Evolutionary conservation across 345 rosid species (phyloP), one percentile per base, ranked within the genome.

Genomic region (Angophora floribunda): DNA sequence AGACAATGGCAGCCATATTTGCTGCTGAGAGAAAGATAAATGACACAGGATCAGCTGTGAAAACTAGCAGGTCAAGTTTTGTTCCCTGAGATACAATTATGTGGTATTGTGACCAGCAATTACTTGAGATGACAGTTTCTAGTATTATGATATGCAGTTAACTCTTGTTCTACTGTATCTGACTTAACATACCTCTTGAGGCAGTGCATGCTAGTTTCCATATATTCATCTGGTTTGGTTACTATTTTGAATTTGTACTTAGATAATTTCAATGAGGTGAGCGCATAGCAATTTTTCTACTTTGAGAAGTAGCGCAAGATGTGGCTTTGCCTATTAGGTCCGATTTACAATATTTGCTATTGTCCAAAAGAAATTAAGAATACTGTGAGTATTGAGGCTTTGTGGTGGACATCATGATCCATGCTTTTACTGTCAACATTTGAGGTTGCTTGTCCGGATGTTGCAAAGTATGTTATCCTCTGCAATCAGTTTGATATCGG

Each of bases 1-100:
- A 95, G 93, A 98, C 99, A 28, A 97, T 98, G 99, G 98, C 99
- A 52, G 99, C 99, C 47, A 89, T 97, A 90, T 97, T 96, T 92
- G 99, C 99, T 55, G 98, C 99, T 1, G 99, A 98, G 89, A 96
- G 95, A 91, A 98, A 96, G 91, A 92, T 98, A 92, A 98, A 95
- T 85, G 92, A 97, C 91, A 98, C 99, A 3, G 98, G 99, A 85
- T 93, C 99, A 87, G 99, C 99, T 51, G 99, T 98, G 90, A 98
- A 97, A 92, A 96, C 99, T 82, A 98, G 99, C 98, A 96, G 99
- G 99, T 95, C 70, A 85, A 19, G 30, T 19, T 82, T 57, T 88
- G 30, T 63, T 45, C 70, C 55, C 75, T 88, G 52, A 85, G 19
- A 67, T 55, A 85, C 28, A 55, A 67, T 79, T 67, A n/a, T 80